Evolutionary conservation across 768 basidiomycete species (phyloP).

Genomic region (Rhizopogon vinicolor): DNA sequence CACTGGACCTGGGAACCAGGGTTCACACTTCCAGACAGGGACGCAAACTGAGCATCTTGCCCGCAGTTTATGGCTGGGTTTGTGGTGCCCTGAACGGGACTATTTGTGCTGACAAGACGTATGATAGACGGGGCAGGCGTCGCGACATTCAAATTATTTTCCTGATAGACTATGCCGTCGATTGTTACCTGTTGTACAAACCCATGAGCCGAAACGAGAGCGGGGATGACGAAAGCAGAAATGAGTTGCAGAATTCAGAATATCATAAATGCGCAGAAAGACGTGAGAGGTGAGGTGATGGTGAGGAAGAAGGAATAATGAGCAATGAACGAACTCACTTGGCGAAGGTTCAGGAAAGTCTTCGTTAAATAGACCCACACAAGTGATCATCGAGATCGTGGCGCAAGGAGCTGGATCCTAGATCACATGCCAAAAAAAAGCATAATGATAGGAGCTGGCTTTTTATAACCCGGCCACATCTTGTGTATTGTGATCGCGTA

Average conservation of each 20-base stretch:
- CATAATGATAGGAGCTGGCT: too few relatives aligned
- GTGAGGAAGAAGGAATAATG: neutral
- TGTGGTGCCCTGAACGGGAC: constrained; percentile 50
- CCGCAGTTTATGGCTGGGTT: constrained; percentile 63
- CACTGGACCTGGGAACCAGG: constrained; percentile 53
- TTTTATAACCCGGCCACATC: too few relatives aligned
- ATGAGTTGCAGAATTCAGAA: constrained; percentile 1
- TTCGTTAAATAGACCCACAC: neutral
- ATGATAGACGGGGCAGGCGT: constrained; percentile 34
- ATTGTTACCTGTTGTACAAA: constrained; percentile 24
- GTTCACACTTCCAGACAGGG: constrained; percentile 48
- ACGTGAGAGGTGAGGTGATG: neutral
- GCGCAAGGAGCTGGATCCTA: too few relatives aligned
- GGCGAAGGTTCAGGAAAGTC: neutral
- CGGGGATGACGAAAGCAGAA: constrained; percentile 10
- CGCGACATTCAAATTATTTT: constrained; percentile 27
- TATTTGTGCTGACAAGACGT: constrained; percentile 38
- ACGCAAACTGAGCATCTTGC: constrained; percentile 42
- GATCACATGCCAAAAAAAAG: too few relatives aligned
- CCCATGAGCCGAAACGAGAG: constrained; percentile 26
- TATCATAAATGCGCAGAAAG: neutral
- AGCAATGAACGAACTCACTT: neutral
- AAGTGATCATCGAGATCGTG: neutral
- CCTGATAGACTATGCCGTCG: constrained; percentile 22
- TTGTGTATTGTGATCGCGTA: neutral